Percentiles rank a stretch among this genome's conserved stretches.
These are phyloP conservation scores for Gynandropsis gynandra DNA, from an alignment of 345 rosid species.

Conservation along the genomic window DNA sequence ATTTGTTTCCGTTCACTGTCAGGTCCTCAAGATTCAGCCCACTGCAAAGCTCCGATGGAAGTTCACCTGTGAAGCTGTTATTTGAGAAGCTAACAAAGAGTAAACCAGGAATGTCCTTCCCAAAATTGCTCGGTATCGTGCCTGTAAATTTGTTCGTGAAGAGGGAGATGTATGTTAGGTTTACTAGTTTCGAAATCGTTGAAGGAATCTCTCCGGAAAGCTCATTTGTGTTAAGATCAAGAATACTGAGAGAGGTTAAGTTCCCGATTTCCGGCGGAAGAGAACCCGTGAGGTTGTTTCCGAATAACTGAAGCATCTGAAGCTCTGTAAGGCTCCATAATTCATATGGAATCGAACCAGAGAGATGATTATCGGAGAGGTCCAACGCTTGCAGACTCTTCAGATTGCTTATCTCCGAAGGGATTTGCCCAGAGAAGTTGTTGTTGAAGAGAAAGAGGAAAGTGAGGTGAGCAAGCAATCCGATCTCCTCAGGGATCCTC, in stretches of 20 bases:
- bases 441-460: constrained; percentile 35
- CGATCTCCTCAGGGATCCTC: constrained; percentile 42
- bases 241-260: constrained; percentile 26
- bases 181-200: constrained; percentile 38
- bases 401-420: constrained; percentile 41
- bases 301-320: constrained; percentile 31
- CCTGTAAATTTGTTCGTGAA: constrained; percentile 50
- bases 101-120: constrained; percentile 43
- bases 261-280: constrained; percentile 51
- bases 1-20: constrained; percentile 38
- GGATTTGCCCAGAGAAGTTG: constrained; percentile 41
- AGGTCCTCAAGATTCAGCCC: constrained; percentile 29
- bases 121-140: constrained; percentile 42
- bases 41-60: constrained; percentile 51
- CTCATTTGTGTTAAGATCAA: constrained; percentile 45
- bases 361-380: constrained; percentile 46
- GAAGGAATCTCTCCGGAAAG: constrained; percentile 47
- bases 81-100: constrained; percentile 37
- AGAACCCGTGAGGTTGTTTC: constrained; percentile 42
- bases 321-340: constrained; percentile 45
- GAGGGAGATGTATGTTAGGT: constrained; percentile 26
- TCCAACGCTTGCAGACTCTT: constrained; percentile 21
- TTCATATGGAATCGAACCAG: constrained; percentile 41
- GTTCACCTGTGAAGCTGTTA: constrained; percentile 54
- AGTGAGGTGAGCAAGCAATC: constrained; percentile 30